Evolutionary conservation across 768 basidiomycete species (phyloP).

Genomic region (Trametes meyenii): DNA sequence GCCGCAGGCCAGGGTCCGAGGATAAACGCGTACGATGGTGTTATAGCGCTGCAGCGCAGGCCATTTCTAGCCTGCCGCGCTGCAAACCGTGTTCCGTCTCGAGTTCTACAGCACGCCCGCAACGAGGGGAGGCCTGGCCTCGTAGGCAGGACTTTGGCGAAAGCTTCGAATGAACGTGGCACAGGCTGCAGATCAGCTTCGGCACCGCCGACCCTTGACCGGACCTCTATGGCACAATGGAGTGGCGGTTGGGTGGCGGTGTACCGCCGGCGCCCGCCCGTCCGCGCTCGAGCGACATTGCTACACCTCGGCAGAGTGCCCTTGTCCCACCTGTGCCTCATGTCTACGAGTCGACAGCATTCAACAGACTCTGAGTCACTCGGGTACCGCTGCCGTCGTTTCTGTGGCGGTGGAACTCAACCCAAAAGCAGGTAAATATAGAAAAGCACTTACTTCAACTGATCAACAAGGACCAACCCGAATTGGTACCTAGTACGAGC

Average conservation of each 20-base stretch:
- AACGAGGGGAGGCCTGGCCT: background rate
- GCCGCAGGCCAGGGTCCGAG: background rate
- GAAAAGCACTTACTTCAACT: too few relatives aligned
- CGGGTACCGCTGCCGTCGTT: too few relatives aligned
- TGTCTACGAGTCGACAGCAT: too few relatives aligned
- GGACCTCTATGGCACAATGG: background rate
- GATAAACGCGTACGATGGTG: background rate
- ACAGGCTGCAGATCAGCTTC: background rate
- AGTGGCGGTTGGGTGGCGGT: background rate
- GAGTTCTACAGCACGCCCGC: background rate
- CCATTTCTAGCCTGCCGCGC: background rate
- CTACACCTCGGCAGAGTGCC: too few relatives aligned
- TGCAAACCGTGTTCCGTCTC: too few relatives aligned
- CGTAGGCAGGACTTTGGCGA: background rate
- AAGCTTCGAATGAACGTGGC: background rate
- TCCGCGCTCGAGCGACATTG: background rate
- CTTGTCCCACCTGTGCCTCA: too few relatives aligned
- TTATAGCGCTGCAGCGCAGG: background rate
- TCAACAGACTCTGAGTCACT: too few relatives aligned
- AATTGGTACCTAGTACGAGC: too few relatives aligned
- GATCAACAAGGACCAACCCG: too few relatives aligned
- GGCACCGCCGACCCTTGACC: constrained; percentile 2
- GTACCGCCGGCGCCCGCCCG: background rate
- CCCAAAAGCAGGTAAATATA: too few relatives aligned
- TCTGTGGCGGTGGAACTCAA: too few relatives aligned